phyloP scores from a whole-genome alignment of 192 early-diverging fungal genomes.

The Funneliformis mosseae region DNA sequence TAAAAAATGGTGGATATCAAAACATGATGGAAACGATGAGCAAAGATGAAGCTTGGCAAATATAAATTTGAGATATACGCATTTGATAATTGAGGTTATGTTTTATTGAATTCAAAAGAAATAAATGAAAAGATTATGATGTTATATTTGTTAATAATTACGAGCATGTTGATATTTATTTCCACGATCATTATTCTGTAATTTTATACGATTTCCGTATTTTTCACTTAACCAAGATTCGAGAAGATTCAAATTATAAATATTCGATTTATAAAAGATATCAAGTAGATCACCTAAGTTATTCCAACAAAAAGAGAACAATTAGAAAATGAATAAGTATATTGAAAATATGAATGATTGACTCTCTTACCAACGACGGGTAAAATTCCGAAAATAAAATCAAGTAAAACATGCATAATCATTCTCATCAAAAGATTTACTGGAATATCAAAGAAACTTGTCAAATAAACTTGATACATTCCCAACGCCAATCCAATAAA shows the following conservation, averaged over 20 bases:
- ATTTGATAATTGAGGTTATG: neutral
- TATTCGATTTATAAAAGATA: constrained; percentile 23
- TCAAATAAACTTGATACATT: constrained; percentile 20
- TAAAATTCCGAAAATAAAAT: constrained; percentile 12
- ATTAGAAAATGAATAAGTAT: neutral
- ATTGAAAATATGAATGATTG: neutral
- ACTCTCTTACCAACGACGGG: neutral
- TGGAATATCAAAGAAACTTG: neutral
- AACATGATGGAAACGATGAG: constrained; percentile 5
- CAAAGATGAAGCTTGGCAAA: neutral
- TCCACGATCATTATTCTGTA: neutral
- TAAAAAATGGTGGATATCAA: constrained; percentile 4
- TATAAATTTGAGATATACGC: neutral
- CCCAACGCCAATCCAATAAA: neutral
- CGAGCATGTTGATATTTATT: neutral
- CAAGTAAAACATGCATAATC: neutral
- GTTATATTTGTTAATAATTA: neutral
- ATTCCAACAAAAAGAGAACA: neutral
- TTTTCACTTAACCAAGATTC: constrained; percentile 1
- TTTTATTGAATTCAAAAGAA: too few relatives aligned
- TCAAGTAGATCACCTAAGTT: constrained; percentile 3
- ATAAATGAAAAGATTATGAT: too few relatives aligned
- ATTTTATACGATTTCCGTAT: neutral
- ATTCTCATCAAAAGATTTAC: neutral
- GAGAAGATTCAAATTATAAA: constrained; percentile 11